These are phyloP conservation scores for Hirsutella minnesotensis DNA, from an alignment of 2,329 filamentous ascomycete species.

Conservation along the genomic window DNA sequence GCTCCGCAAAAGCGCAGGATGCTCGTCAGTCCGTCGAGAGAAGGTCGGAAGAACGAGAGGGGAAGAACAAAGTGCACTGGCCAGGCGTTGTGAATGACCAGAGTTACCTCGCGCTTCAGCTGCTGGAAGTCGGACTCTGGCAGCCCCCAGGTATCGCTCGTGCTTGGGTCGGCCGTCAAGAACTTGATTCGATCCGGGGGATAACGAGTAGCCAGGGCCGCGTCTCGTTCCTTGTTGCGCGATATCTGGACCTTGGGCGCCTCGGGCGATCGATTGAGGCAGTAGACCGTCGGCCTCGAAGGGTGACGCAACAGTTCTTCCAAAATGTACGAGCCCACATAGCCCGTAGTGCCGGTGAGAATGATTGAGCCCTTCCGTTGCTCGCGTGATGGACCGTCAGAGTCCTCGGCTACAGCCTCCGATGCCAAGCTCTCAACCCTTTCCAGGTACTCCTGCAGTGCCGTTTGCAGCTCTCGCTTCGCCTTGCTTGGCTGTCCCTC, in stretches of 20 bases:
- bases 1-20: conserved; percentile 2
- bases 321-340: conserved; percentile 4
- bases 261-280: conserved; percentile 4
- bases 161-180: not conserved
- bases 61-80: conserved; percentile 5
- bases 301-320: conserved; percentile 1
- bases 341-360: conserved; percentile 5
- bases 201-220: not conserved
- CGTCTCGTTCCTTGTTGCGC: not conserved
- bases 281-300: not conserved
- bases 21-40: conserved; percentile 2
- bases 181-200: not conserved
- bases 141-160: not conserved
- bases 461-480: not conserved
- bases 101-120: not conserved
- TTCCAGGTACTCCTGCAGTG: not conserved
- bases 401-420: too few relatives aligned
- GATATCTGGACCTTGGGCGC: not conserved
- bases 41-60: conserved; percentile 2
- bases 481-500: not conserved
- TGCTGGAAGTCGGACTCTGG: not conserved
- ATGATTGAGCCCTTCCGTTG: not conserved
- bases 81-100: conserved; percentile 6
- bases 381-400: too few relatives aligned
- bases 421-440: not conserved